Evolutionary conservation across 352 stramenopile species (phyloP).

Genomic region (Peronospora destructor): DNA sequence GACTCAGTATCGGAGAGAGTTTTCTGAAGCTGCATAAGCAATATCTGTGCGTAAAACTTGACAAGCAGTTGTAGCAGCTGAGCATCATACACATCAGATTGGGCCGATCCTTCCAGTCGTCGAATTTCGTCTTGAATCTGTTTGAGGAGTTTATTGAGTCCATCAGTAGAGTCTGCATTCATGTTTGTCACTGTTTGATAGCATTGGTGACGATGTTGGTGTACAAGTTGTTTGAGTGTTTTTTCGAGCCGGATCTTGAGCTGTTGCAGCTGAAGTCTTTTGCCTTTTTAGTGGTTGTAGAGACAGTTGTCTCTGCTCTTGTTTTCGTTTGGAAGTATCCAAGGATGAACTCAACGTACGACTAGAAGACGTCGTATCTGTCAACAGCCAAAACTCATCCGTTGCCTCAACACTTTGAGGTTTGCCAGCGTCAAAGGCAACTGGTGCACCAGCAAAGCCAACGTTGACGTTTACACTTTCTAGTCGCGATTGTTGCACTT

Average conservation of each 20-base stretch:
- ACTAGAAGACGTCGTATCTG: background rate
- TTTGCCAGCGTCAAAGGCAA: slow-evolving; percentile 1
- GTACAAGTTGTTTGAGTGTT: slow-evolving; percentile 1
- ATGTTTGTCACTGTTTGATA: slow-evolving; percentile 1
- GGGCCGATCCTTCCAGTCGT: slow-evolving; percentile 9
- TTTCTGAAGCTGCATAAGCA: slow-evolving; percentile 17
- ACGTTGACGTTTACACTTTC: slow-evolving; percentile 11
- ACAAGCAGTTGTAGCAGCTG: slow-evolving; percentile 30
- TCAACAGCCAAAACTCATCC: slow-evolving; percentile 13
- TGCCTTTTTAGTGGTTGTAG: slow-evolving; percentile 10
- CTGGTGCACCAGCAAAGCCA: slow-evolving; percentile 2
- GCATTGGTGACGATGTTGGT: slow-evolving; percentile 7
- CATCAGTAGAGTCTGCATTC: background rate
- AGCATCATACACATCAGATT: slow-evolving; percentile 24
- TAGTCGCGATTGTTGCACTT: slow-evolving; percentile 9
- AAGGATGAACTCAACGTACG: background rate
- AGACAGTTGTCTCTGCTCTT: slow-evolving; percentile 1
- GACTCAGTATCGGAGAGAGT: slow-evolving; percentile 5
- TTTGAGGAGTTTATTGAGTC: slow-evolving; percentile 12
- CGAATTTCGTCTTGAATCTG: slow-evolving; percentile 28
- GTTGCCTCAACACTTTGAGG: background rate
- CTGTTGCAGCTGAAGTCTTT: slow-evolving; percentile 7
- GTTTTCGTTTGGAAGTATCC: background rate
- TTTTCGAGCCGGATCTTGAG: slow-evolving; percentile 3
- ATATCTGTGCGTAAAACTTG: slow-evolving; percentile 32